These are phyloP conservation scores for Hyaloscypha bicolor DNA, from an alignment of 495 filamentous ascomycete genomes.

Conservation along the genomic window DNA sequence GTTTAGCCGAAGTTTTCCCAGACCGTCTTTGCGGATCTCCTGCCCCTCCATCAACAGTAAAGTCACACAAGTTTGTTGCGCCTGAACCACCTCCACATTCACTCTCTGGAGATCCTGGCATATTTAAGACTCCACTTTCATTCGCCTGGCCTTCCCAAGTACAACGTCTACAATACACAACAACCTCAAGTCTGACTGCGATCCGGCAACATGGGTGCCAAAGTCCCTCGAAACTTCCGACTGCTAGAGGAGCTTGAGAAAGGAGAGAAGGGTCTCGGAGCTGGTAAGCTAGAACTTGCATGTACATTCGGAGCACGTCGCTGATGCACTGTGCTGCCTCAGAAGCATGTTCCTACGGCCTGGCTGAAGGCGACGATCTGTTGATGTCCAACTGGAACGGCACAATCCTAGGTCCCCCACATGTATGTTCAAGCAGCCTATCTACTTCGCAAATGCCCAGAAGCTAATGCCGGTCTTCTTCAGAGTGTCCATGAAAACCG, in stretches of 20 bases:
- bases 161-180: slow-evolving; percentile 1
- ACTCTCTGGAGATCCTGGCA: background rate
- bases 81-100: background rate
- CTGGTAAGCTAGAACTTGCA: slow-evolving; percentile 58
- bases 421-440: slow-evolving; percentile 60
- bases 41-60: slow-evolving; percentile 17
- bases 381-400: slow-evolving; percentile 99
- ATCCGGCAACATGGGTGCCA: slow-evolving; percentile 65
- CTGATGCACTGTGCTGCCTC: slow-evolving; percentile 10
- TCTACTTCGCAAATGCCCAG: background rate
- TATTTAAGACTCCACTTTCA: background rate
- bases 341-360: slow-evolving; percentile 97
- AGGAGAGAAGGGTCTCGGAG: slow-evolving; percentile 95
- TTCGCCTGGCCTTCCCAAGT: background rate
- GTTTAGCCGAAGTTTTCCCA: slow-evolving; percentile 27
- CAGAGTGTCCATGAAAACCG: slow-evolving; percentile 97
- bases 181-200: background rate
- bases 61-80: background rate
- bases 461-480: background rate
- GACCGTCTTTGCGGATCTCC: background rate
- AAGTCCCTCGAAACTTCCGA: slow-evolving; percentile 92
- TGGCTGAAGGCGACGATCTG: slow-evolving; percentile 92
- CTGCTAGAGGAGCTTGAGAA: slow-evolving; percentile 98
- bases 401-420: slow-evolving; percentile 94
- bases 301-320: background rate